phyloP scores from a whole-genome alignment of 2,329 filamentous ascomycete species.

The Corynespora cassiicola region DNA sequence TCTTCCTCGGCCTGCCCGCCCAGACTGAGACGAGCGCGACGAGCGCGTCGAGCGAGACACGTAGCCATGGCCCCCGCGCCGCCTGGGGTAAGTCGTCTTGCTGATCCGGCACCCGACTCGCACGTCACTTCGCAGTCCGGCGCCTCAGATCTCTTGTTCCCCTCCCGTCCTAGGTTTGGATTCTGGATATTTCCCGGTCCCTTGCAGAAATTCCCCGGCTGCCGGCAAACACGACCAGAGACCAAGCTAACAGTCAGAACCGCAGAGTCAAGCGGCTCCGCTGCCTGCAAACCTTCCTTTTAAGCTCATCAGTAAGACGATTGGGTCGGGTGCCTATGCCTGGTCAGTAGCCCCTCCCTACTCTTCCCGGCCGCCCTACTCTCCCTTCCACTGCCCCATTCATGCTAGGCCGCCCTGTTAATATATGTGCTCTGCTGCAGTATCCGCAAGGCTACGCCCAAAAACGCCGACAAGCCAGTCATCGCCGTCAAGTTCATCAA shows the following conservation, averaged over 20 bases:
- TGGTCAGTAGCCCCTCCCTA: slow-evolving; percentile 67
- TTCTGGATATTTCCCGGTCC: too few relatives aligned
- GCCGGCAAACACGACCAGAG: neutral
- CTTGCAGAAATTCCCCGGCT: too few relatives aligned
- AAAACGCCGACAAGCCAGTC: slow-evolving; percentile 71
- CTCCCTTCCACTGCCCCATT: too few relatives aligned
- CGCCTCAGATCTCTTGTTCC: too few relatives aligned
- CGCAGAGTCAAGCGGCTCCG: slow-evolving; percentile 85
- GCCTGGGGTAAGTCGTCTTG: slow-evolving; percentile 28
- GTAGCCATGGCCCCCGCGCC: slow-evolving; percentile 29
- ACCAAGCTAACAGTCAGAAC: neutral
- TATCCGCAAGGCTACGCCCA: slow-evolving; percentile 90
- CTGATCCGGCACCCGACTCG: too few relatives aligned
- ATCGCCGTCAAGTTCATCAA: slow-evolving; percentile 99
- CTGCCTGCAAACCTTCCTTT: slow-evolving; percentile 87
- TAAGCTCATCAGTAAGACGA: slow-evolving; percentile 93
- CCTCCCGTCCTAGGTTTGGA: too few relatives aligned
- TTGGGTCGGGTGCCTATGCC: slow-evolving; percentile 95
- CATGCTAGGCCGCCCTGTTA: neutral
- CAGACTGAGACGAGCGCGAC: too few relatives aligned
- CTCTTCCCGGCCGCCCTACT: too few relatives aligned
- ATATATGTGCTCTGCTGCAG: slow-evolving; percentile 48
- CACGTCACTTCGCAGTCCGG: too few relatives aligned
- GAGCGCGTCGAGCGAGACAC: too few relatives aligned
- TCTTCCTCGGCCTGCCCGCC: too few relatives aligned